Conservation (phyloP, 225 moss, liverwort and hornwort genomes). For the Polytrichum commune region DNA sequence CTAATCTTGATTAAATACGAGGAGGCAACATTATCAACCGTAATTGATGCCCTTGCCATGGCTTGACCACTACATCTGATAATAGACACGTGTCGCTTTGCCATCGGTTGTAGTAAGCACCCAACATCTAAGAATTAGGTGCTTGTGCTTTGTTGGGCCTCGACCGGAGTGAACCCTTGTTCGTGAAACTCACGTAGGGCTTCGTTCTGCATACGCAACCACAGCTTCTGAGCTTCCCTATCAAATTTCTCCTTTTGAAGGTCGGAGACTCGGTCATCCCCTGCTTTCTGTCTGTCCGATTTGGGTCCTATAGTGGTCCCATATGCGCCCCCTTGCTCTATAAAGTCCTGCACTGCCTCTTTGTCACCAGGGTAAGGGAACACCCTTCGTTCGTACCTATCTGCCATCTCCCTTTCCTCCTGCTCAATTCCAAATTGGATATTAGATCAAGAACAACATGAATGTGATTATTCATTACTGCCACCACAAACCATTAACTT, state of each 20-base stretch:
- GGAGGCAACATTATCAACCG: too few species aligned
- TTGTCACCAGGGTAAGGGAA: constrained; percentile 84
- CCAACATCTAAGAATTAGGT: too few species aligned
- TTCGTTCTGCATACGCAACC: constrained; percentile 86
- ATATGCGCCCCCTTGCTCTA: constrained; percentile 75
- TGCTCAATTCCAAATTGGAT: constrained; percentile 20
- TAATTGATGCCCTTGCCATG: too few species aligned
- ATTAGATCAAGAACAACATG: too few species aligned
- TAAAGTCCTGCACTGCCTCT: constrained; percentile 77
- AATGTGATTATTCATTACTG: too few species aligned
- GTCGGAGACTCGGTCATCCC: constrained; percentile 61
- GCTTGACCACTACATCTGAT: too few species aligned
- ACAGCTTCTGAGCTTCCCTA: constrained; percentile 73
- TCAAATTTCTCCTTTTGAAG: constrained; percentile 72
- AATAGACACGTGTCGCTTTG: too few species aligned
- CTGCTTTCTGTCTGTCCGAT: constrained; percentile 55
- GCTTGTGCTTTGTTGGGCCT: constrained; percentile 12
- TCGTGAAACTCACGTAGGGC: constrained; percentile 70
- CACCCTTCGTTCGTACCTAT: constrained; percentile 69
- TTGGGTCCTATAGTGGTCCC: constrained; percentile 80
- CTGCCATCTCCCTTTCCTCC: constrained; percentile 89
- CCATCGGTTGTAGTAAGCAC: too few species aligned
- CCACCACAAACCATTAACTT: too few species aligned
- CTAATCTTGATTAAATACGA: too few species aligned
- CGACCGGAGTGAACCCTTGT: constrained; percentile 41